Percentiles rank a stretch among this genome's conserved stretches.
phyloP scores from a whole-genome alignment of 768 basidiomycete genomes.

The Pholiota molesta region DNA sequence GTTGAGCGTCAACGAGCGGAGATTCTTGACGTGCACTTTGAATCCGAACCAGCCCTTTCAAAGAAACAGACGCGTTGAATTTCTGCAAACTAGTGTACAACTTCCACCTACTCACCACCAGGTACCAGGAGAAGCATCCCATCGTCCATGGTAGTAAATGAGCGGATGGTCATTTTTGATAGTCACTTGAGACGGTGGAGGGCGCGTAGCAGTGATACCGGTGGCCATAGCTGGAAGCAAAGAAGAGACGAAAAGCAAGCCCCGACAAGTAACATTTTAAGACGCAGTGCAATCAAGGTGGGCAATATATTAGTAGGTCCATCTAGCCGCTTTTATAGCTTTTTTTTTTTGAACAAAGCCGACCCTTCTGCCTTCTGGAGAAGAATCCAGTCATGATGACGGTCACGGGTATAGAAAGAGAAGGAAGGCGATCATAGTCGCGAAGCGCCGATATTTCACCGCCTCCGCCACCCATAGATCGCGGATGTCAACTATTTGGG shows the following conservation, averaged over 20 bases:
- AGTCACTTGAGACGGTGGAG: conserved; percentile 9
- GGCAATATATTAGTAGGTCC: not conserved
- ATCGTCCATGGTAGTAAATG: conserved; percentile 54
- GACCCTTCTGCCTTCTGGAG: too few relatives aligned
- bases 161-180: conserved; percentile 42
- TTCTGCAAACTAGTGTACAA: not conserved
- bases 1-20: conserved; percentile 44
- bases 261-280: conserved; percentile 7
- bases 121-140: conserved; percentile 54
- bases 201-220: not conserved
- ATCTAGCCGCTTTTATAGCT: not conserved
- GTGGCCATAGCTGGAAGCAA: conserved; percentile 9
- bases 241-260: not conserved
- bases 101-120: conserved; percentile 48
- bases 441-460: conserved; percentile 20
- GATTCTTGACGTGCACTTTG: conserved; percentile 48
- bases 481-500: not conserved
- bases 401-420: conserved; percentile 5
- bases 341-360: not conserved
- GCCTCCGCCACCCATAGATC: not conserved
- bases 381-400: too few relatives aligned
- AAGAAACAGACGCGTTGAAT: not conserved
- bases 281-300: not conserved
- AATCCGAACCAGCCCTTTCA: conserved; percentile 57
- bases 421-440: not conserved